Evolutionary conservation across 257 asterid species (phyloP).

Genomic region (Primulina huaijiensis): DNA sequence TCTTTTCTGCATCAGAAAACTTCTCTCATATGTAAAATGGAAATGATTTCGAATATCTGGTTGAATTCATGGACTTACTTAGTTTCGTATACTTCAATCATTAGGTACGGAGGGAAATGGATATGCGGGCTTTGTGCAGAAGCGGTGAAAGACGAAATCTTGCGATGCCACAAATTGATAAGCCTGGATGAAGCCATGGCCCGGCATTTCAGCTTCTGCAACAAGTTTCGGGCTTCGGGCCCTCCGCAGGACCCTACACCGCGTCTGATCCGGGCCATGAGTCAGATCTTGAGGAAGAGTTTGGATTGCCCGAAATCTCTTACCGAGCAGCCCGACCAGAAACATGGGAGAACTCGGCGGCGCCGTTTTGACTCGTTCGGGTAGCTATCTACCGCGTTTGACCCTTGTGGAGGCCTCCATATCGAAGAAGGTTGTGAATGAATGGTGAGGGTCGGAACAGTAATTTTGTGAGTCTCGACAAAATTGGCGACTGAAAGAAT

Average conservation of each 20-base stretch:
- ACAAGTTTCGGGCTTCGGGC: slow-evolving; percentile 23
- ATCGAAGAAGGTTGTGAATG: slow-evolving; percentile 22
- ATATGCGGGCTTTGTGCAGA: slow-evolving; percentile 52
- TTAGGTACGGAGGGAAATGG: slow-evolving; percentile 46
- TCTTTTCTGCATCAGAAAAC: too few relatives aligned
- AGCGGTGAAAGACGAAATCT: slow-evolving; percentile 43
- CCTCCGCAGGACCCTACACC: slow-evolving; percentile 25
- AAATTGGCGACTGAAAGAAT: too few relatives aligned
- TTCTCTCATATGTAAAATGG: too few relatives aligned
- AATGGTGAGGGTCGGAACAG: too few relatives aligned
- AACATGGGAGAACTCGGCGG: slow-evolving; percentile 11
- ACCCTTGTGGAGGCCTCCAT: slow-evolving; percentile 27
- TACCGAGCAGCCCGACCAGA: slow-evolving; percentile 40
- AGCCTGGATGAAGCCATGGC: slow-evolving; percentile 29
- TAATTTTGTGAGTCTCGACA: too few relatives aligned
- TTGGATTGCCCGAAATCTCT: slow-evolving; percentile 31
- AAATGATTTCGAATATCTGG: too few relatives aligned
- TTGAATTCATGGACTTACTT: too few relatives aligned
- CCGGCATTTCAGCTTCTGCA: slow-evolving; percentile 32
- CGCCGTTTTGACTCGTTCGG: slow-evolving; percentile 31
- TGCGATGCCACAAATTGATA: slow-evolving; percentile 22
- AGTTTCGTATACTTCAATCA: background rate
- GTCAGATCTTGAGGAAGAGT: slow-evolving; percentile 23
- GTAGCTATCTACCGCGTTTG: slow-evolving; percentile 39
- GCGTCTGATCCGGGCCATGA: slow-evolving; percentile 27